phyloP scores from a whole-genome alignment of 139 green algal species.

The Edaphochlamys debaryana region DNA sequence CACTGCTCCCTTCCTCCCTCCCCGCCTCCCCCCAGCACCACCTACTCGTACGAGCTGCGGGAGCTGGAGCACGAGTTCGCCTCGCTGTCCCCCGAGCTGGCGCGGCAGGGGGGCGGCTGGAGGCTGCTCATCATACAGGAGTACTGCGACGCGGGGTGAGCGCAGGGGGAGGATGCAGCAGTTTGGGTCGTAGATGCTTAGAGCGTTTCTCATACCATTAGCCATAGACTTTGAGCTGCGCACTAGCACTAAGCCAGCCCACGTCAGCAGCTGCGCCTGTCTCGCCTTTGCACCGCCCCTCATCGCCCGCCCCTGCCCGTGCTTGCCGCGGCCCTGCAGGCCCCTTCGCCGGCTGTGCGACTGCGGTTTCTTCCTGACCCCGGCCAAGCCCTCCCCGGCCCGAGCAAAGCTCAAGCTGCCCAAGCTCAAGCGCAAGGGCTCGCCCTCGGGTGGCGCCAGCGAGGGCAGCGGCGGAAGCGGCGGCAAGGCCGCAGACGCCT shows the following conservation, averaged over 20 bases:
- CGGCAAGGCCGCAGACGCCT: neutral
- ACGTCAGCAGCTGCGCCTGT: neutral
- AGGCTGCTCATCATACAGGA: constrained; percentile 51
- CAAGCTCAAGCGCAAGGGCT: neutral
- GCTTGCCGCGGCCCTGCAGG: neutral
- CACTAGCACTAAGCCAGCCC: neutral
- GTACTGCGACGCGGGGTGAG: constrained; percentile 43
- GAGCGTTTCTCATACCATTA: too few species aligned
- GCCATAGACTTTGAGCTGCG: too few species aligned
- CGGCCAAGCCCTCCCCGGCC: neutral
- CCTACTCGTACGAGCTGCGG: constrained; percentile 40
- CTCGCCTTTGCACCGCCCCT: too few species aligned
- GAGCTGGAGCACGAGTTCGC: constrained; percentile 41
- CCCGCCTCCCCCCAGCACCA: constrained; percentile 1
- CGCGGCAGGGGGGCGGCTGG: constrained; percentile 38
- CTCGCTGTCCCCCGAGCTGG: constrained; percentile 16
- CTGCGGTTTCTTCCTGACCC: constrained; percentile 26
- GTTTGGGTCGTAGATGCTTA: too few species aligned
- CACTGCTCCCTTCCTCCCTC: neutral
- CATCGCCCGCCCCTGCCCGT: too few species aligned
- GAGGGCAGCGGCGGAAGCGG: neutral
- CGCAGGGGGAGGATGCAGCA: neutral
- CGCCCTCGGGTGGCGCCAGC: neutral
- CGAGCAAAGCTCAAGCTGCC: neutral
- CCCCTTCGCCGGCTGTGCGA: constrained; percentile 7